Base-by-base conservation (phyloP, 441 rosid species). In the Erodium texanum region DNA sequence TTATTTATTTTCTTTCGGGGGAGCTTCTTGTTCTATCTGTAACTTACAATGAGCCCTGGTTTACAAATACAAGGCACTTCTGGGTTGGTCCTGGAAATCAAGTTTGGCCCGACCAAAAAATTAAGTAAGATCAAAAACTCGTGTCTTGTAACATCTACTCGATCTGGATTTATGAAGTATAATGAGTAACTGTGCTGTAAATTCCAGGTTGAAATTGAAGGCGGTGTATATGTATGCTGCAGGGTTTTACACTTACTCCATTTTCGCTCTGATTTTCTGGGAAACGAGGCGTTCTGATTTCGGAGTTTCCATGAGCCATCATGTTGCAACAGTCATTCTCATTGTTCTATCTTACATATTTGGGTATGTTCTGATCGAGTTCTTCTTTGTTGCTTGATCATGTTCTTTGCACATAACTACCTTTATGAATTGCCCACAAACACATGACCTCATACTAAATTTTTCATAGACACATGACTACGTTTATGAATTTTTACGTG, bases 271-370 rank as follows among this genome's bases (percentile, higher is more conserved):
- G 77, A 74, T 93, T 18, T 93, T 89, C 68, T 93, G 97, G 98
- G 97, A 93, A 78, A 93, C 98, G 10, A 85, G 97, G 76, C 89
- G 98, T 66, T 85, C 94, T 2, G 98, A 93, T 78, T 93, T 93
- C 74, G 98, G 97, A 34, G 98, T 93, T 76, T 93, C 97, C 20
- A 90, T 93, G 96, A 70, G 95, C 71, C 98, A 90, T 82, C 98
- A 93, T 78, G 81, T 93, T 29, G 90, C 94, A 11, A 87, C 95
- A 68, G 83, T 83, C 50, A 76, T 80, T 73, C 99, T 94, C 75
- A 86, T 94, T 68, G 80, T 89, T 27, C 83, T 91, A 34, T 92
- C 99, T 66, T 94, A 94, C 82, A 77, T 92, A 76, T 79, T 83
- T 61, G 87, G 99, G 99, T 88, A 77, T 73, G 77, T 68, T 68